These are phyloP conservation scores for Austroboletus festivus DNA, from an alignment of 768 basidiomycete species.

Conservation along the genomic window DNA sequence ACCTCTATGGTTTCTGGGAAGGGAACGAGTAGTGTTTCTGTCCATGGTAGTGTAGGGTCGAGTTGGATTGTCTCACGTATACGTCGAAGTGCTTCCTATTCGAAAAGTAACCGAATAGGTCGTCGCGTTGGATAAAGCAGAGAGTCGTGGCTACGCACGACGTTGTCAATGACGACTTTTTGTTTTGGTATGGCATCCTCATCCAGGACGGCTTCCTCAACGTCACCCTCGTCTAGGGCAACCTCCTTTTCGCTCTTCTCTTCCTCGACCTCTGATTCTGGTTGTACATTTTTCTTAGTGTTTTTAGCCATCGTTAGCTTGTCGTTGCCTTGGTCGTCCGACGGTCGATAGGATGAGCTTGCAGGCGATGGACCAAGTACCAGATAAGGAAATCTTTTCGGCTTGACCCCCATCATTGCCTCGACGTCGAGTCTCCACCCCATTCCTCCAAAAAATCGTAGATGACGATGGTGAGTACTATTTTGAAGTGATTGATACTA, in stretches of 20 bases:
- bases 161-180: slow-evolving; percentile 72
- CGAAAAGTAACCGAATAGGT: not conserved
- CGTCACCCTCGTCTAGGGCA: slow-evolving; percentile 74
- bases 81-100: slow-evolving; percentile 71
- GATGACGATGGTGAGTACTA: slow-evolving; percentile 14
- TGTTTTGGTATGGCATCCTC: slow-evolving; percentile 79
- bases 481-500: not conserved
- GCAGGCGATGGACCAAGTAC: no score
- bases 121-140: not conserved
- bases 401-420: not conserved
- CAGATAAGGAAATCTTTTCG: slow-evolving; percentile 28
- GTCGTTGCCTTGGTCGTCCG: slow-evolving; percentile 1
- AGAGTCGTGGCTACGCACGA: slow-evolving; percentile 41
- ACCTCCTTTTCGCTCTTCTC: slow-evolving; percentile 41
- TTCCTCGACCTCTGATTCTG: slow-evolving; percentile 14
- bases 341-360: no score
- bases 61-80: slow-evolving; percentile 77
- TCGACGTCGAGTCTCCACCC: not conserved
- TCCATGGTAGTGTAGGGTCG: slow-evolving; percentile 75
- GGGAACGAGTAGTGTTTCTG: slow-evolving; percentile 71
- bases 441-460: not conserved
- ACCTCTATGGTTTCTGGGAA: slow-evolving; percentile 73
- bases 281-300: slow-evolving; percentile 1
- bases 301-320: slow-evolving; percentile 13
- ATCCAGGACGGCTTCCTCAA: slow-evolving; percentile 59